A percentile compares a stretch with the other conserved stretches of the same genome.
Evolutionary conservation across 306 rosid species (phyloP).

Genomic region (Dryas octopetala): DNA sequence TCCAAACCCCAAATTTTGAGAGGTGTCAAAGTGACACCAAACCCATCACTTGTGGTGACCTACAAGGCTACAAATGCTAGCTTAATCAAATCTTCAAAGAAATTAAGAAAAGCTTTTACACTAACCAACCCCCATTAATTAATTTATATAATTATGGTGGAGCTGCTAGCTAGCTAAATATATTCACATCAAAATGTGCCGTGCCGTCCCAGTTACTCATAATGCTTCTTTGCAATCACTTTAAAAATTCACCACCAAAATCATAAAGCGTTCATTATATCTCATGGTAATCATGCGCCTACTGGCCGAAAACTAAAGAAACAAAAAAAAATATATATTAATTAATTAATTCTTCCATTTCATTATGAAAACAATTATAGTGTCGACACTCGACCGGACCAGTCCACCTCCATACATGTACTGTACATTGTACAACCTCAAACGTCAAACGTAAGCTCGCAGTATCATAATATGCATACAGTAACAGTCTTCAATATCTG

Average conservation of each 20-base stretch:
- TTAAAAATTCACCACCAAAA: not conserved
- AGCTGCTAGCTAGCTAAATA: slow-evolving; percentile 7
- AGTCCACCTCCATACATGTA: slow-evolving; percentile 4
- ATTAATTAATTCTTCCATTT: slow-evolving; percentile 14
- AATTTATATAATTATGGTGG: slow-evolving; percentile 38
- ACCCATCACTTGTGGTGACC: slow-evolving; percentile 25
- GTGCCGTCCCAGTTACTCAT: slow-evolving; percentile 52
- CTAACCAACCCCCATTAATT: slow-evolving; percentile 42
- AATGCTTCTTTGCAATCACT: slow-evolving; percentile 32
- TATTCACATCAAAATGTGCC: slow-evolving; percentile 30
- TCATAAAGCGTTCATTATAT: not conserved
- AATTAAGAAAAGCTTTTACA: slow-evolving; percentile 38
- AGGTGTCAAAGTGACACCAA: slow-evolving; percentile 15
- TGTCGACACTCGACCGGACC: not conserved
- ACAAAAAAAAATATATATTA: slow-evolving; percentile 5
- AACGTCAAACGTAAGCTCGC: not conserved
- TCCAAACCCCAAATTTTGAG: no score
- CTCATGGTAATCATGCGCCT: slow-evolving; percentile 18
- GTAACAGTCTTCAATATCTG: not conserved
- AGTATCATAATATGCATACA: slow-evolving; percentile 7
- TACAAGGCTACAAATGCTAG: slow-evolving; percentile 10
- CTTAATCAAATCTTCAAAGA: slow-evolving; percentile 30
- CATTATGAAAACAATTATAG: slow-evolving; percentile 24
- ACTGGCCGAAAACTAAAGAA: slow-evolving; percentile 17
- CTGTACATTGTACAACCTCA: slow-evolving; percentile 17